A percentile compares a stretch with the other conserved stretches of the same genome.
Conservation (phyloP, 1,139 yeast species). For the Debaryomycetaceae sp. region DNA sequence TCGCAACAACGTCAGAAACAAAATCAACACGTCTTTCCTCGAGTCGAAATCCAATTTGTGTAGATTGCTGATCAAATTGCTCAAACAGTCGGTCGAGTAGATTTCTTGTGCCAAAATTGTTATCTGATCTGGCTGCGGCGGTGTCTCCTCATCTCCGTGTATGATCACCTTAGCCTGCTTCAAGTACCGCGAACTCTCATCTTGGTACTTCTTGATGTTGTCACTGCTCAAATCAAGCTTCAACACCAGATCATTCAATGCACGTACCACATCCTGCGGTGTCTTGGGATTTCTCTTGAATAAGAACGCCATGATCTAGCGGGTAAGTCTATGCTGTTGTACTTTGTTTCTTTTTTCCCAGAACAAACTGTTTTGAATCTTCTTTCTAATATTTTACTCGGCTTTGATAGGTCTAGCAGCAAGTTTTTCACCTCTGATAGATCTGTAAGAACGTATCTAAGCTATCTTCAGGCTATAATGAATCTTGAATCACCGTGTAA, state of each 20-base stretch:
- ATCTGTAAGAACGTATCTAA: too few species aligned
- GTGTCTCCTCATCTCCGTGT: slow-evolving; percentile 68
- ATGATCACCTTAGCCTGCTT: slow-evolving; percentile 65
- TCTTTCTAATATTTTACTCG: too few species aligned
- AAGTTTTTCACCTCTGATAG: too few species aligned
- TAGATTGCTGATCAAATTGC: slow-evolving; percentile 55
- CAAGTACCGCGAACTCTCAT: slow-evolving; percentile 70
- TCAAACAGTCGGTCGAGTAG: slow-evolving; percentile 67
- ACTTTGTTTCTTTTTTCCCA: not conserved
- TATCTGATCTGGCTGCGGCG: slow-evolving; percentile 75
- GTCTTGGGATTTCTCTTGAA: slow-evolving; percentile 92
- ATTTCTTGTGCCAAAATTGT: slow-evolving; percentile 72
- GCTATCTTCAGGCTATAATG: too few species aligned
- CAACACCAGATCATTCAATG: slow-evolving; percentile 66
- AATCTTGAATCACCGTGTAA: too few species aligned
- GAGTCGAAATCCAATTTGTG: slow-evolving; percentile 79
- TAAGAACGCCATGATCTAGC: slow-evolving; percentile 67
- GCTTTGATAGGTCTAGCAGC: too few species aligned
- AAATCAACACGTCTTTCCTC: slow-evolving; percentile 72
- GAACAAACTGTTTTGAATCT: too few species aligned
- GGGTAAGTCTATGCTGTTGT: not conserved
- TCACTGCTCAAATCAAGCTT: slow-evolving; percentile 59
- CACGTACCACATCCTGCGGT: slow-evolving; percentile 77
- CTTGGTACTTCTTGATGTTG: slow-evolving; percentile 60
- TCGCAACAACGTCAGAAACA: slow-evolving; percentile 75